Conservation (phyloP, 371 early-diverging fungal species). For the Conidiobolus incongruus region DNA sequence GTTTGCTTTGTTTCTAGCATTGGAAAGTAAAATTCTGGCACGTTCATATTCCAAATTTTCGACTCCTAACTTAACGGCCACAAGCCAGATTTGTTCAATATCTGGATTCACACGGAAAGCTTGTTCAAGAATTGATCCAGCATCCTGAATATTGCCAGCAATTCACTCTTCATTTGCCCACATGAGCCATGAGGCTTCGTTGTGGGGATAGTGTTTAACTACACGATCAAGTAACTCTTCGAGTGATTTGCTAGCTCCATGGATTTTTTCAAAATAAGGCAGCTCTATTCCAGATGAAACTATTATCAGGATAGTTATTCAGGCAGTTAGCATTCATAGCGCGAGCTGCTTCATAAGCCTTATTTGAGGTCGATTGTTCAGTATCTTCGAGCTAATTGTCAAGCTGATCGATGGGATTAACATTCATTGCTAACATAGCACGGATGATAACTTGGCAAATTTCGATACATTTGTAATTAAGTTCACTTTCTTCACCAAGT, state of each 20-base stretch:
- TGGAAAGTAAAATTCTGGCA: constrained; percentile 48
- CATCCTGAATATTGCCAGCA: constrained; percentile 59
- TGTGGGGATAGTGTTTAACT: constrained; percentile 74
- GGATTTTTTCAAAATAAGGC: constrained; percentile 71
- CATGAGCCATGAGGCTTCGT: constrained; percentile 90
- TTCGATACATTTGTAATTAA: constrained; percentile 35
- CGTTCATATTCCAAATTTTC: constrained; percentile 63
- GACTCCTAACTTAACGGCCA: constrained; percentile 86
- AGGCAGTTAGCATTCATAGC: constrained; percentile 74
- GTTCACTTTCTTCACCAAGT: constrained; percentile 70
- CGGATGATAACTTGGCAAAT: constrained; percentile 70
- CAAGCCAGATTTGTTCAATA: constrained; percentile 83
- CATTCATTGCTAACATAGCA: constrained; percentile 50
- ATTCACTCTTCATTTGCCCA: constrained; percentile 88
- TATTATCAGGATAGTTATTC: constrained; percentile 46
- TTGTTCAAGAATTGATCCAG: constrained; percentile 56
- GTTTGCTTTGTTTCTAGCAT: constrained; percentile 47
- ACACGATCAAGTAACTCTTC: constrained; percentile 65
- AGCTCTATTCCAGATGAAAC: constrained; percentile 69
- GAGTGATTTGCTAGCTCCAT: constrained; percentile 47
- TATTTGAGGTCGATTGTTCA: constrained; percentile 36
- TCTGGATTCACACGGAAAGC: constrained; percentile 82
- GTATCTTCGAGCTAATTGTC: constrained; percentile 82
- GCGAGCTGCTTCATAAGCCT: constrained; percentile 55
- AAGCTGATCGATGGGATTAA: constrained; percentile 63